Percentiles rank a stretch among this genome's conserved stretches.
Conservation (phyloP, 805 yeast genomes). For the Kluyveromyces aestuarii region DNA sequence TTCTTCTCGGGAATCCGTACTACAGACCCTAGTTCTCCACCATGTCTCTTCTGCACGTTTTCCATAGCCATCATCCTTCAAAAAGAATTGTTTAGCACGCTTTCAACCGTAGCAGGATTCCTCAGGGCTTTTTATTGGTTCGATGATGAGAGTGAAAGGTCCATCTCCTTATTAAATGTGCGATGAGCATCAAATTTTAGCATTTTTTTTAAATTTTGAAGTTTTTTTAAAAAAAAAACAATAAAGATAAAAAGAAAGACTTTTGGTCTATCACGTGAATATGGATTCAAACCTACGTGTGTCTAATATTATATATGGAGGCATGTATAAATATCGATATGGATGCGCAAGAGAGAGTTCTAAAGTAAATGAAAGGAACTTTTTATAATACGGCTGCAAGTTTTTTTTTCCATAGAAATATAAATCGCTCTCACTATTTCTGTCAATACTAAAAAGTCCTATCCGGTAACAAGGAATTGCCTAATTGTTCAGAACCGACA, state of each 20-base stretch:
- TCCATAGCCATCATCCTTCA: constrained; percentile 25
- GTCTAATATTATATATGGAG: no score
- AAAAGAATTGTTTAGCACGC: neutral
- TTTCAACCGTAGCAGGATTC: neutral
- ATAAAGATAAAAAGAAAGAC: neutral
- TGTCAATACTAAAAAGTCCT: constrained; percentile 20
- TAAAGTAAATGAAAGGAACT: no score
- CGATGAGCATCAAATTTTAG: neutral
- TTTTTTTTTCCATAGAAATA: neutral
- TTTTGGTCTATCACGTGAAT: neutral
- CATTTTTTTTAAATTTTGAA: constrained; percentile 3
- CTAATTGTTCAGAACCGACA: constrained; percentile 52
- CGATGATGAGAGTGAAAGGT: neutral
- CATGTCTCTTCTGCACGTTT: constrained; percentile 17
- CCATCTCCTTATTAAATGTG: neutral
- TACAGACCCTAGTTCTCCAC: constrained; percentile 8
- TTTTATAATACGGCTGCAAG: no score
- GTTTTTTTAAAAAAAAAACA: constrained; percentile 1
- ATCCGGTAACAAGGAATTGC: constrained; percentile 28
- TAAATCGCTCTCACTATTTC: neutral
- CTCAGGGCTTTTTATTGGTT: neutral
- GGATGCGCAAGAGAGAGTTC: no score
- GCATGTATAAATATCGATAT: no score
- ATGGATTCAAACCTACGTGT: neutral
- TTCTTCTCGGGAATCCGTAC: constrained; percentile 13